Conservation (phyloP, 345 rosid species). For the Durio zibethinus region DNA sequence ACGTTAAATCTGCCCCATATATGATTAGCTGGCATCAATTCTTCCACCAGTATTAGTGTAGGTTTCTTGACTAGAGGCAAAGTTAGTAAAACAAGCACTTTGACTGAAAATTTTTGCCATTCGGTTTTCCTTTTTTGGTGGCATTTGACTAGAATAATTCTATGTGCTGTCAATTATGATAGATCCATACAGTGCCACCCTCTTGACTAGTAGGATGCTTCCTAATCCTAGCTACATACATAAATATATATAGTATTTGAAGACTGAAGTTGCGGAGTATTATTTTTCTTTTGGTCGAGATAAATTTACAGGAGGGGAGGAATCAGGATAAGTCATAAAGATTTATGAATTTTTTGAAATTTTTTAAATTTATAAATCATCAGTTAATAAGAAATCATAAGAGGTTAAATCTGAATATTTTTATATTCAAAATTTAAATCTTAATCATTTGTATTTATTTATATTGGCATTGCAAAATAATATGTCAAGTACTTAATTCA, state of each 20-base stretch:
- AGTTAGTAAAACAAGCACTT: neutral
- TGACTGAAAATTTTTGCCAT: neutral
- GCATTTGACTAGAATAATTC: neutral
- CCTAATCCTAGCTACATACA: neutral
- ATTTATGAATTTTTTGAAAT: too few species aligned
- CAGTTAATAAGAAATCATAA: too few species aligned
- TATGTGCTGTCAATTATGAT: neutral
- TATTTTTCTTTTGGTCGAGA: too few species aligned
- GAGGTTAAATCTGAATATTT: too few species aligned
- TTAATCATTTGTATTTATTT: too few species aligned
- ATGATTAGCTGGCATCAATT: neutral
- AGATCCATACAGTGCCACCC: neutral
- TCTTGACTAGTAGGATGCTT: neutral
- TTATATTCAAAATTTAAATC: too few species aligned
- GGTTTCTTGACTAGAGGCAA: neutral
- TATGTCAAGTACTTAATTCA: too few species aligned
- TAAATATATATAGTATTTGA: neutral
- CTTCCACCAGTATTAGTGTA: neutral
- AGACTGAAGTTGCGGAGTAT: too few species aligned
- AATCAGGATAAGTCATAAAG: too few species aligned
- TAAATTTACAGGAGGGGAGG: too few species aligned
- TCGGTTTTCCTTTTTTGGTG: neutral
- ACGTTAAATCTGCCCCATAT: neutral
- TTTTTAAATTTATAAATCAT: too few species aligned
- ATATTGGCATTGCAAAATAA: too few species aligned